Evolutionary conservation across 768 basidiomycete genomes (phyloP).

Genomic region (Candolleomyces eurysporus): DNA sequence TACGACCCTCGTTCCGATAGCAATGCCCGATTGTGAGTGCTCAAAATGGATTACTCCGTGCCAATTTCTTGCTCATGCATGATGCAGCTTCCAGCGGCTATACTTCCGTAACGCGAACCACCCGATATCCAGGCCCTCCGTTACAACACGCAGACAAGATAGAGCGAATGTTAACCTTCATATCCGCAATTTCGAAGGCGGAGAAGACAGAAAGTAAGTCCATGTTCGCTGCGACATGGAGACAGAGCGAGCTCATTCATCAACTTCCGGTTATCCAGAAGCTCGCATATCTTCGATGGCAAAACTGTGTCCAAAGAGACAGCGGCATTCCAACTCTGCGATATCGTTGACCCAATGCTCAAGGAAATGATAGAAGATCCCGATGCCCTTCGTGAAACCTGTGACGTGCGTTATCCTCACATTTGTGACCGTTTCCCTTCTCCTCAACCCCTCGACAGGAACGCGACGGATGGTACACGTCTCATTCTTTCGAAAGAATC

Average conservation of each 20-base stretch:
- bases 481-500: constrained; percentile 76
- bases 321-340: constrained; percentile 92
- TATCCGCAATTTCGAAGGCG: constrained; percentile 37
- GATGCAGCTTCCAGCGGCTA: constrained; percentile 82
- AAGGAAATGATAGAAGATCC: constrained; percentile 76
- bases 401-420: constrained; percentile 55
- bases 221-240: background rate
- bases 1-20: constrained; percentile 86
- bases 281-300: constrained; percentile 90
- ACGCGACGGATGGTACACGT: constrained; percentile 87
- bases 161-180: constrained; percentile 41
- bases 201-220: constrained; percentile 45
- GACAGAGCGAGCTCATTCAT: constrained; percentile 6
- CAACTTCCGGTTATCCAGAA: constrained; percentile 27
- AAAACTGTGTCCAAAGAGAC: constrained; percentile 75
- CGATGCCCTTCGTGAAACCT: constrained; percentile 64
- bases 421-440: background rate
- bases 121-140: constrained; percentile 73
- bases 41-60: background rate
- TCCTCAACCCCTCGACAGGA: constrained; percentile 41
- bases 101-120: constrained; percentile 89
- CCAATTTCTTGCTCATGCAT: background rate
- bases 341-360: constrained; percentile 85
- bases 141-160: constrained; percentile 67
- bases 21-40: constrained; percentile 70